phyloP scores from a whole-genome alignment of 2,329 filamentous ascomycete species.

The Cercospora beticola region DNA sequence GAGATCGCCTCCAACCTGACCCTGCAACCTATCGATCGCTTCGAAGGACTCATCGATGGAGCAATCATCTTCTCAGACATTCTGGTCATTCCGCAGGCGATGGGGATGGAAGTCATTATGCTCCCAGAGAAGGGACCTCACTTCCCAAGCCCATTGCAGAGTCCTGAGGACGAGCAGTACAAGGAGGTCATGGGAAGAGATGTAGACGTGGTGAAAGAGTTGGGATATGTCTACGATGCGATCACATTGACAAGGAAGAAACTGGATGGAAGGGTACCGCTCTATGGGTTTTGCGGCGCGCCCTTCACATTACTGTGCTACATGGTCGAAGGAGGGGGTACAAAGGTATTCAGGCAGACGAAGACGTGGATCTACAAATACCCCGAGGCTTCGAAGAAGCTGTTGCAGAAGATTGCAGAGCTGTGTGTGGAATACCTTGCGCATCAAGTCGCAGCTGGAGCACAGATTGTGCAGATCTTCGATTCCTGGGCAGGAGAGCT shows the following conservation, averaged over 20 bases:
- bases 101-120: constrained; percentile 99
- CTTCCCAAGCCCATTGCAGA: constrained; percentile 80
- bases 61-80: constrained; percentile 99
- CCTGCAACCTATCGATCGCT: constrained; percentile 91
- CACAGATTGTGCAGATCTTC: constrained; percentile 94
- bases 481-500: constrained; percentile 98
- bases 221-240: constrained; percentile 94
- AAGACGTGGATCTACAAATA: constrained; percentile 98
- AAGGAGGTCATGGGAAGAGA: constrained; percentile 69
- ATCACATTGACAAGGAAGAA: constrained; percentile 89
- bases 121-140: constrained; percentile 94
- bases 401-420: constrained; percentile 89
- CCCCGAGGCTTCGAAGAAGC: constrained; percentile 71
- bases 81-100: constrained; percentile 92
- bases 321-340: constrained; percentile 97
- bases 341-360: constrained; percentile 87
- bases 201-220: constrained; percentile 79
- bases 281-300: constrained; percentile 95
- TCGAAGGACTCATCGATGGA: constrained; percentile 83
- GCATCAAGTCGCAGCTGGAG: constrained; percentile 86
- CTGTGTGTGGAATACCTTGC: constrained; percentile 94
- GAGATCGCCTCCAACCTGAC: constrained; percentile 92
- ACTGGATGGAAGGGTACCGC: constrained; percentile 79
- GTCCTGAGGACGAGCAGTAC: constrained; percentile 82
- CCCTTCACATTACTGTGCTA: constrained; percentile 98